phyloP scores from a whole-genome alignment of 1,139 yeast species.

The Lodderomyces beijingensis region DNA sequence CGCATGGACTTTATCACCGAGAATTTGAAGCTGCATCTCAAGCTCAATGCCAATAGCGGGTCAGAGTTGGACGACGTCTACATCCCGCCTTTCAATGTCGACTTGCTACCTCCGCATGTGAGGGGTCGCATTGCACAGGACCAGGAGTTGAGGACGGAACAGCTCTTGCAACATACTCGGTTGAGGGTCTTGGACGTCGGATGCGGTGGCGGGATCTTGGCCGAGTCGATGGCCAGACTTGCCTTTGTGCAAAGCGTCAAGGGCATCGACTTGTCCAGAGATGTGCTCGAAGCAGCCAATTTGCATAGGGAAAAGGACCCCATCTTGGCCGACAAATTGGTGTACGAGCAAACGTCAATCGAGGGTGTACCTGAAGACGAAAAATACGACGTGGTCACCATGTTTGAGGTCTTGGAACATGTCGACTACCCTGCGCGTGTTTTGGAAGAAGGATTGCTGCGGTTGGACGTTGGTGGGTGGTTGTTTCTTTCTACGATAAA shows the following conservation, averaged over 20 bases:
- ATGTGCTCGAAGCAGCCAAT: conserved; percentile 77
- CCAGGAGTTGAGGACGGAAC: conserved; percentile 41
- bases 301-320: conserved; percentile 69
- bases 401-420: conserved; percentile 94
- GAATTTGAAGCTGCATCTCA: conserved; percentile 47
- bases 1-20: conserved; percentile 81
- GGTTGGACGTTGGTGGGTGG: conserved; percentile 79
- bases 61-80: conserved; percentile 49
- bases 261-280: conserved; percentile 83
- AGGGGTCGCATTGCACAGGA: conserved; percentile 45
- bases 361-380: conserved; percentile 50
- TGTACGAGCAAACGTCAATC: conserved; percentile 57
- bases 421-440: conserved; percentile 81
- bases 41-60: conserved; percentile 35
- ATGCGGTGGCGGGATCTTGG: conserved; percentile 93
- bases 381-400: conserved; percentile 71
- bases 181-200: conserved; percentile 79
- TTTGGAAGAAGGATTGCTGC: conserved; percentile 58
- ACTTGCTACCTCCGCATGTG: conserved; percentile 57
- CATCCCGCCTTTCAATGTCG: conserved; percentile 73
- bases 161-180: conserved; percentile 29
- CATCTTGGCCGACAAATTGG: conserved; percentile 43
- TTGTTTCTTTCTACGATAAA: conserved; percentile 87
- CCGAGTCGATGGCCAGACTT: conserved; percentile 83
- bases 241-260: conserved; percentile 57